Percentiles rank a stretch among this genome's conserved stretches.
These are phyloP conservation scores for Penicillium sp. DNA, from an alignment of 2,329 filamentous ascomycete genomes.

Conservation along the genomic window DNA sequence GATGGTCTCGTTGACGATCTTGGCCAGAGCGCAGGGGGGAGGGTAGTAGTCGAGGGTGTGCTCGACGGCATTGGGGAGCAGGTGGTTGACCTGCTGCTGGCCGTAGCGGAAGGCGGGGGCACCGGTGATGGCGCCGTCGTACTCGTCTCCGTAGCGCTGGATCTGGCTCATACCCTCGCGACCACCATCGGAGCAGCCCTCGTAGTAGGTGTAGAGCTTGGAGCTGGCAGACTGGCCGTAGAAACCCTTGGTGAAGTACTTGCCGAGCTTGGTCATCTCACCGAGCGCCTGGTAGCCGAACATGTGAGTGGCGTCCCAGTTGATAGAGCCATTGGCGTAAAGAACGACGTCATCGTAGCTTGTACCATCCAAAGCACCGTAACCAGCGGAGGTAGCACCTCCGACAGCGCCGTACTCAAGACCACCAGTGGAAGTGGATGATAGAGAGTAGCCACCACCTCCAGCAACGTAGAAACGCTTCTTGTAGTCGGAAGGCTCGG, in stretches of 20 bases:
- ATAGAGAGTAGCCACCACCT: slow-evolving; percentile 47
- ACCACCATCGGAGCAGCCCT: slow-evolving; percentile 58
- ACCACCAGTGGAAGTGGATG: slow-evolving; percentile 39
- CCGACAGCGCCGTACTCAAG: slow-evolving; percentile 44
- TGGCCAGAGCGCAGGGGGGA: slow-evolving; percentile 35
- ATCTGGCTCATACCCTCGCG: slow-evolving; percentile 56
- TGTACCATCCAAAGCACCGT: slow-evolving; percentile 42
- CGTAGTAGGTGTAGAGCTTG: slow-evolving; percentile 50
- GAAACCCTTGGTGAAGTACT: slow-evolving; percentile 45
- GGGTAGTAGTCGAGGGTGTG: slow-evolving; percentile 45
- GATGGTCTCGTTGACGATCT: slow-evolving; percentile 55
- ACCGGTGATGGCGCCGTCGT: slow-evolving; percentile 49
- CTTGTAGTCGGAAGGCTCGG: slow-evolving; percentile 38
- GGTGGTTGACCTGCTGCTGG: slow-evolving; percentile 47
- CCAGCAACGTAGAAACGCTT: slow-evolving; percentile 50
- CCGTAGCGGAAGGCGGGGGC: slow-evolving; percentile 50
- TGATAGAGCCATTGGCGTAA: slow-evolving; percentile 49
- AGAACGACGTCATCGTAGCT: slow-evolving; percentile 43
- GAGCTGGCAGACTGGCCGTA: slow-evolving; percentile 32
- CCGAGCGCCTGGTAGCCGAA: slow-evolving; percentile 51
- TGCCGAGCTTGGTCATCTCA: slow-evolving; percentile 53
- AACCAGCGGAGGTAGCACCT: slow-evolving; percentile 48
- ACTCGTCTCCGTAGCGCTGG: slow-evolving; percentile 52
- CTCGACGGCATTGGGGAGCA: slow-evolving; percentile 42
- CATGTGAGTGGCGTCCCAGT: slow-evolving; percentile 36